Base-by-base conservation (phyloP, 2,329 filamentous ascomycete species). In the Dactylellina parvicollis region DNA sequence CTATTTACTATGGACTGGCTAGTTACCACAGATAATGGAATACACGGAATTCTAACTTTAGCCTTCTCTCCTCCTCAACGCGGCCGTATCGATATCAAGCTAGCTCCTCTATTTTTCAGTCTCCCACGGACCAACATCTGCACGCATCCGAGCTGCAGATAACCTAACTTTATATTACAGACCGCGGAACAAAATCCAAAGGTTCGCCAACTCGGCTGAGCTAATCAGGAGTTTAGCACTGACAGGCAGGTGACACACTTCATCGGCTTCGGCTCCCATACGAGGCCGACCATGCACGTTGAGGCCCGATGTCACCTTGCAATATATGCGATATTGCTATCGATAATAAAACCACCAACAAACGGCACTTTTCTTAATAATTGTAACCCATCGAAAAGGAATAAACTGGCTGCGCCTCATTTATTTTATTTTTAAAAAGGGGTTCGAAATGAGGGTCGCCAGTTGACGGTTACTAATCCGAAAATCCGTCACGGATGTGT, bases 221-320 rank as follows among this genome's bases (percentile, higher is more conserved):
- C n/a, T n/a, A n/a, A n/a, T n/a, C n/a, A n/a, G n/a, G n/a, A n/a
- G n/a, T n/a, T n/a, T n/a, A n/a, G n/a, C n/a, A n/a, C n/a, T n/a
- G n/a, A n/a, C n/a, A n/a, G n/a, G n/a, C n/a, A n/a, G n/a, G n/a
- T n/a, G n/a, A n/a, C n/a, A n/a, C n/a, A n/a, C n/a, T n/a, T n/a
- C n/a, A n/a, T n/a, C n/a, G n/a, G n/a, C n/a, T 32, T 32, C 5
- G 30, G 30, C 12, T 32, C 30, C 12, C 12, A 38, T n/a, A 38
- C n/a, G 16, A 38, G 30, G 10, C 34, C 10, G 34, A 38, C 30
- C 30, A 40, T 12, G 7, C 36, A 14, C 20, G 20, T 28, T n/a
- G 16, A n/a, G 10, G 18, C 28, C 26, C 42, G 55, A 59, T 59
- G 42, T 47, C 16, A 59, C 42, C 55, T 59, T 26, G 42, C 24